Conservation (phyloP, 306 rosid species). For the Cicer cuneatum region DNA sequence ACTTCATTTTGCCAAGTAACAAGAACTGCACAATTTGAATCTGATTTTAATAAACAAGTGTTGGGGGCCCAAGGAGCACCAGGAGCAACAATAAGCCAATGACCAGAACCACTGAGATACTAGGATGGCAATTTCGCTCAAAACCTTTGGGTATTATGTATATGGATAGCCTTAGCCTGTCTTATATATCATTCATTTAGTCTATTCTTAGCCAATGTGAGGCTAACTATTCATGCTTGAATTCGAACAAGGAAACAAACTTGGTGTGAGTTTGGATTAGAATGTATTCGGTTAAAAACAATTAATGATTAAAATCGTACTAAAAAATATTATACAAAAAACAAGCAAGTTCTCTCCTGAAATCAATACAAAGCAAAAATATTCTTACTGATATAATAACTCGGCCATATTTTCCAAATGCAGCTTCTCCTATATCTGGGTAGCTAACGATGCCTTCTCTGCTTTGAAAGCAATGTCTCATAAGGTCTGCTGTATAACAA, state of each 20-base stretch:
- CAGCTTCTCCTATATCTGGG: slow-evolving; percentile 92
- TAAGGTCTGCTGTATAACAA: slow-evolving; percentile 80
- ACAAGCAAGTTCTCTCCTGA: not conserved
- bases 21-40: slow-evolving; percentile 15
- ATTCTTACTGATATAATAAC: slow-evolving; percentile 63
- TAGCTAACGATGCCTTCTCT: slow-evolving; percentile 65
- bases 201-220: too few relatives aligned
- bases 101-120: too few relatives aligned
- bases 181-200: too few relatives aligned
- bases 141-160: too few relatives aligned
- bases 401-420: slow-evolving; percentile 79
- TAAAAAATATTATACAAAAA: not conserved
- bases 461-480: slow-evolving; percentile 78
- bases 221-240: too few relatives aligned
- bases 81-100: too few relatives aligned
- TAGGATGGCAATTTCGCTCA: too few relatives aligned
- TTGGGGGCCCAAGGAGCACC: too few relatives aligned
- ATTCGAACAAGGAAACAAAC: not conserved
- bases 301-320: not conserved
- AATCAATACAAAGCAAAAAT: slow-evolving; percentile 8
- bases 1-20: not conserved
- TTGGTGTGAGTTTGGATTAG: slow-evolving; percentile 11
- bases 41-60: too few relatives aligned
- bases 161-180: too few relatives aligned
- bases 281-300: not conserved